Conservation (phyloP, 306 rosid species). For the Ammopiptanthus mongolicus region DNA sequence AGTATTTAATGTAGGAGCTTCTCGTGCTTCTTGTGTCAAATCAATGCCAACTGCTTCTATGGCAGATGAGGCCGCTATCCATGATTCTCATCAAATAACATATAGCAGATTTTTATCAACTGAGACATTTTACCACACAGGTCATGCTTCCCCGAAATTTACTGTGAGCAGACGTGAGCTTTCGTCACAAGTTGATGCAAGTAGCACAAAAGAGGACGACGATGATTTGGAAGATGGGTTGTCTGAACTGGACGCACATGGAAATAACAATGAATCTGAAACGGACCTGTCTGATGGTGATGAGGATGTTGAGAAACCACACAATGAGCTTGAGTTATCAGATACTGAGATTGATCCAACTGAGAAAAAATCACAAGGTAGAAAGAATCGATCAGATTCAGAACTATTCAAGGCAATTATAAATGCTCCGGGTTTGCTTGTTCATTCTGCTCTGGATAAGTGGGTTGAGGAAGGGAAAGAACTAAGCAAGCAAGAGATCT, state of each 20-base stretch:
- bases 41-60: conserved; percentile 13
- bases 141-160: conserved; percentile 21
- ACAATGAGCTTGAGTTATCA: conserved; percentile 39
- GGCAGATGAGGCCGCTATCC: conserved; percentile 19
- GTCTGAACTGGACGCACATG: conserved; percentile 48
- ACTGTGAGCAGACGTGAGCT: conserved; percentile 34
- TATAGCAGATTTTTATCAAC: conserved; percentile 5
- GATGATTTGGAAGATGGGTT: conserved; percentile 51
- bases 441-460: conserved; percentile 47
- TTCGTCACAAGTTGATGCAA: conserved; percentile 77
- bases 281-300: conserved; percentile 33
- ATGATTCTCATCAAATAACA: conserved; percentile 25
- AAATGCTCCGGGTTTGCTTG: conserved; percentile 32
- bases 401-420: conserved; percentile 46
- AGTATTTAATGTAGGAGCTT: conserved; percentile 27
- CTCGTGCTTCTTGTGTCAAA: conserved; percentile 30
- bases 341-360: conserved; percentile 33
- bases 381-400: conserved; percentile 26
- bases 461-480: conserved; percentile 70
- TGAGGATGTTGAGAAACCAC: conserved; percentile 32
- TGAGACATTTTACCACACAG: conserved; percentile 20
- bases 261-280: conserved; percentile 27
- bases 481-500: conserved; percentile 40
- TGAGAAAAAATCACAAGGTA: conserved; percentile 12
- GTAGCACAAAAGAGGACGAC: conserved; percentile 53